Evolutionary conservation across 768 basidiomycete genomes (phyloP), one percentile per base, ranked within the genome.

Genomic region (Pleurotus pulmonarius): DNA sequence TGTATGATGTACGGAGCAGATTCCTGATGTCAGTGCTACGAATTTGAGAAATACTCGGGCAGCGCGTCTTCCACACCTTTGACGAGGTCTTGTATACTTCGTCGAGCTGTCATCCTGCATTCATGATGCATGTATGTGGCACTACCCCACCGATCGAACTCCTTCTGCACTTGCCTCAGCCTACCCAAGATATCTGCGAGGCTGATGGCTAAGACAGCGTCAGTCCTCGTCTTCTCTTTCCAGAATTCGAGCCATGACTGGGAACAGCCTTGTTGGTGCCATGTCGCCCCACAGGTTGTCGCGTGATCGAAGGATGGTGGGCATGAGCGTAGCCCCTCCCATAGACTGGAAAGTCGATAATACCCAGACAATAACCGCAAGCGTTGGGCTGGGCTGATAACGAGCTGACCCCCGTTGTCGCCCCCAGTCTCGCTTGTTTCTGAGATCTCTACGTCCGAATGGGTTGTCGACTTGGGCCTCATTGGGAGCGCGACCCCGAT

Each of bases 41-140:
- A 34, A 56, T 76, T 76, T 4, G 72, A 72, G 63, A 90, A 90
- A 65, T 80, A 87, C 59, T 88, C 85, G 0, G 86, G 78, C 41
- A 90, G 65, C 1, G 73, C 76, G 20, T 86, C 82, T 60, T 83
- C 84, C 11, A 87, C 75, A 11, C 71, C 70, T 65, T 76, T 85
- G 40, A 87, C 74, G 54, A 77, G 70, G 44, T 84, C 85, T 20
- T 69, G 66, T 46, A 90, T 81, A 46, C 76, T 75, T 61, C 77
- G 77, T 66, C 79, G 79, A 20, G 87, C 88, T 18, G 73, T 67
- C 63, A 73, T 68, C 64, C 85, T 76, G 71, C 88, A 90, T 56
- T 89, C 88, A 56, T 82, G 84, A 62, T 89, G 86, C 88, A 90
- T 89, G 64, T 88, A 87, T n/a, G 85, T 83, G 57, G 83, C 83